Base-by-base conservation (phyloP, 2,329 filamentous ascomycete species). In the Aspergillus jensenii region DNA sequence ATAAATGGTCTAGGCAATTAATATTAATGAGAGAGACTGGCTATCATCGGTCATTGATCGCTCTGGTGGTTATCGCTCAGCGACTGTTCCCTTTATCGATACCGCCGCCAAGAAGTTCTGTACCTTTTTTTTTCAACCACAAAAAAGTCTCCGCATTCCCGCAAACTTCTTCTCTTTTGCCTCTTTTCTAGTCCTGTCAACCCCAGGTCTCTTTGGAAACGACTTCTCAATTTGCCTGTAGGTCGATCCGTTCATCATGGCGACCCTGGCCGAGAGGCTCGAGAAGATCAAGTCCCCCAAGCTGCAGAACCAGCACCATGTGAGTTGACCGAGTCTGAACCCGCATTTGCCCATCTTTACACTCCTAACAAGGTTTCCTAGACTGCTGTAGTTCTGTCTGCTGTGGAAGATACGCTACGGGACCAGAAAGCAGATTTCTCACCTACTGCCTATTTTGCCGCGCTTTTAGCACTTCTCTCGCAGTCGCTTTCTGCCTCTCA, bases 251-350 rank as follows among this genome's bases (percentile, higher is more conserved):
- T 56, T 66, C 71, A 78, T 68, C 67, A 81, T 81, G 79, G 75
- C 76, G 79, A 86, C 86, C 76, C 80, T 98, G 71, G 87, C 90
- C 75, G 93, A 96, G 82, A 96, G 92, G 82, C 86, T 99, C 74
- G 90, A 93, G 80, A 97, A 96, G 85, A 97, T 98, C 76, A 90
- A 95, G 78, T 95, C 90, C 73, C 95, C 95, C 56, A 96, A 96
- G 78, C 86, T 97, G 70, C 91, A 98, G 77, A 96, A 90, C 75
- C 93, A 97, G 79, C 87, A 96, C 76, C 91, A 93, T 84, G 92
- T 95, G 80, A 66, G 81, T 31, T 74, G 52, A 62, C 46, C 15
- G 5, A n/a, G 35, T n/a, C 35, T 37, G 35, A 44, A 55, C 60
- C 41, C 49, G 52, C 49, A 19, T 43, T 31, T 35, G 31, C 35